Base-by-base conservation (phyloP, 805 yeast species). In the Yamadazyma nakazawae region DNA sequence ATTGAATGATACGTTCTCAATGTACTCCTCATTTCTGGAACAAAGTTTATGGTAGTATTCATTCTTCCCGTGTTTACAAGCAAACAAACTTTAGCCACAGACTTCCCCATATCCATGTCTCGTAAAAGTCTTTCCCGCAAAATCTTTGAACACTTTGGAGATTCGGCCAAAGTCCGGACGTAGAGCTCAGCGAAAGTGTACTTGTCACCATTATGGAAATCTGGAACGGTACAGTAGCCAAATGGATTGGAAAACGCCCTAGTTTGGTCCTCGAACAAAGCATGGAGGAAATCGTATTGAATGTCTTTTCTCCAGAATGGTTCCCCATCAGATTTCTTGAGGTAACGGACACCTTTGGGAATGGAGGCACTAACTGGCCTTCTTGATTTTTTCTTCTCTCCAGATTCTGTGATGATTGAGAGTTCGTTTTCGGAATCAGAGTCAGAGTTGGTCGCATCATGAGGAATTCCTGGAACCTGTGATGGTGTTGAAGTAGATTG, bases 21-120 rank as follows among this genome's bases (percentile, higher is more conserved):
- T 54, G 90, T 92, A 0, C 96, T 88, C 56, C 89, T 84, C 98
- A 92, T 92, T 59, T 90, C 97, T 18, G 95, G 88, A 47, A 89
- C 96, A 61, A 92, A 86, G 66, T 92, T 92, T 43, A 92, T 84
- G 2, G 98, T 92, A 2, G 99, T 92, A 69, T 92, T 92, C 82
- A 92, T 81, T 51, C 97, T 75, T 9, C 98, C 98, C 45, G 91
- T 81, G 60, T 92, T 92, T 14, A 92, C 97, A 50, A 92, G 72
- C 34, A 92, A 66, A 53, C 96, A 89, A 18, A 89, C 84, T 75
- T 88, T 81, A 45, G 88, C 85, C 17, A 88, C 87, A 14, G 88
- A 80, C 34, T 81, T 70, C 1, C 88, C 86, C 65, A 78, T 74
- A 36, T 79, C 78, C 50, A 74, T 76, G 51, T 85, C 88, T 46